Evolutionary conservation across 164 flowering plant species (phyloP).

Genomic region (Umbilicus rupestris): DNA sequence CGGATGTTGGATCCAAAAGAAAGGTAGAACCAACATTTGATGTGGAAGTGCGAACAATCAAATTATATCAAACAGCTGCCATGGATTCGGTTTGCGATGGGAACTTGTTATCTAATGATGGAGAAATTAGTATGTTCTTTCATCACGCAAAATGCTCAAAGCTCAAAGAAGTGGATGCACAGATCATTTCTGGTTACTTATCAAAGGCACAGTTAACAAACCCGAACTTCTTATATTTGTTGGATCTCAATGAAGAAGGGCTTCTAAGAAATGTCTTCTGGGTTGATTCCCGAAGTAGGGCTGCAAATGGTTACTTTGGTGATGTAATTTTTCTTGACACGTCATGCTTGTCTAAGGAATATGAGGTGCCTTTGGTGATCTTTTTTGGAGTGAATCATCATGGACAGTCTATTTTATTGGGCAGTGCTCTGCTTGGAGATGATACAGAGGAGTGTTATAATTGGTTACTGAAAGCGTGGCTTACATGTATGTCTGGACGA

Average conservation of each 20-base stretch:
- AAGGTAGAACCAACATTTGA: conserved; percentile 31
- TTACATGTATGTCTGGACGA: conserved; percentile 41
- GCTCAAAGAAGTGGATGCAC: conserved; percentile 42
- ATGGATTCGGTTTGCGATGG: conserved; percentile 19
- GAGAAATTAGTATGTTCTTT: conserved; percentile 15
- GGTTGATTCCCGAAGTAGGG: conserved; percentile 59
- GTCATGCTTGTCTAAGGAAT: conserved; percentile 37
- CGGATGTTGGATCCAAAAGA: conserved; percentile 35
- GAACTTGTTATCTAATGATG: conserved; percentile 20
- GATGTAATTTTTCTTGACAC: conserved; percentile 60
- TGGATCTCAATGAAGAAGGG: conserved; percentile 55
- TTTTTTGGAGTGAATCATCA: conserved; percentile 75
- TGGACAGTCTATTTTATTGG: conserved; percentile 46
- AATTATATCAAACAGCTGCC: conserved; percentile 31
- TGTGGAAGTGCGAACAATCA: conserved; percentile 42
- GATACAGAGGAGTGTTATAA: conserved; percentile 35
- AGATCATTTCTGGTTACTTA: conserved; percentile 31
- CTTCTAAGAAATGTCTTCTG: conserved; percentile 54
- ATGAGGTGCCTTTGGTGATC: conserved; percentile 43
- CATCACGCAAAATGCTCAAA: conserved; percentile 28
- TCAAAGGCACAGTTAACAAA: conserved; percentile 31
- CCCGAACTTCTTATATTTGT: conserved; percentile 48
- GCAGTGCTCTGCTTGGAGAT: conserved; percentile 59
- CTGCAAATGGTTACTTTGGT: conserved; percentile 44
- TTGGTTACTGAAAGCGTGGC: conserved; percentile 46